Evolutionary conservation across 2,329 filamentous ascomycete species (phyloP).

Genomic region (Botrytis deweyae): DNA sequence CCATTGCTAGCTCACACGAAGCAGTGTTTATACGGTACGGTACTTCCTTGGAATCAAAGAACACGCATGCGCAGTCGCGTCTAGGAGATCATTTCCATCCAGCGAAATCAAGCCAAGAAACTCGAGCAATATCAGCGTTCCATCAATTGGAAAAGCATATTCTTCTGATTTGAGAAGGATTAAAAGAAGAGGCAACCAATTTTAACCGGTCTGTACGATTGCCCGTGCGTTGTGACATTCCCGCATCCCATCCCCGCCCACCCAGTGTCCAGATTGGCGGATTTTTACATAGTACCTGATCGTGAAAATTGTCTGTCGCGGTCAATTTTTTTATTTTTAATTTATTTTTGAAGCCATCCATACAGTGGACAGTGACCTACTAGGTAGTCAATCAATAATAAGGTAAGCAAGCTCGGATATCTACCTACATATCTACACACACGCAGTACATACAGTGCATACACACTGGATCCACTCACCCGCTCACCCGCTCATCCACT

Average conservation of each 20-base stretch:
- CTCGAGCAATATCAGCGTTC: neutral
- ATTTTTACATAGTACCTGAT: constrained; percentile 25
- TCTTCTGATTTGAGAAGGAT: constrained; percentile 13
- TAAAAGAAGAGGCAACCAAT: constrained; percentile 18
- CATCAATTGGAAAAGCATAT: neutral
- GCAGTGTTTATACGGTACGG: neutral
- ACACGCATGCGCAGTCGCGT: constrained; percentile 2
- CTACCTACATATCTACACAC: constrained; percentile 35
- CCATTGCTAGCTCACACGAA: neutral
- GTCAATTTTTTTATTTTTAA: constrained; percentile 1
- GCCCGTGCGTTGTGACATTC: constrained; percentile 36
- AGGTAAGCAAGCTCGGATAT: constrained; percentile 32
- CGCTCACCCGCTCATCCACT: neutral
- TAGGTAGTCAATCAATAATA: constrained; percentile 22
- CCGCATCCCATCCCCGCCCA: constrained; percentile 25
- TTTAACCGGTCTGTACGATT: constrained; percentile 33
- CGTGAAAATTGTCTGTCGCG: constrained; percentile 25
- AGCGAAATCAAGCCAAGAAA: neutral
- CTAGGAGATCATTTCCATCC: neutral
- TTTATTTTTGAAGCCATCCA: constrained; percentile 10
- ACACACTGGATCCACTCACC: constrained; percentile 16
- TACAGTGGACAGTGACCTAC: constrained; percentile 5
- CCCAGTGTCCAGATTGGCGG: constrained; percentile 36
- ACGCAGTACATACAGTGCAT: neutral
- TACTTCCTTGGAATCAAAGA: neutral